phyloP scores from a whole-genome alignment of 2,329 filamentous ascomycete genomes.

The Calonectria leucothoes region DNA sequence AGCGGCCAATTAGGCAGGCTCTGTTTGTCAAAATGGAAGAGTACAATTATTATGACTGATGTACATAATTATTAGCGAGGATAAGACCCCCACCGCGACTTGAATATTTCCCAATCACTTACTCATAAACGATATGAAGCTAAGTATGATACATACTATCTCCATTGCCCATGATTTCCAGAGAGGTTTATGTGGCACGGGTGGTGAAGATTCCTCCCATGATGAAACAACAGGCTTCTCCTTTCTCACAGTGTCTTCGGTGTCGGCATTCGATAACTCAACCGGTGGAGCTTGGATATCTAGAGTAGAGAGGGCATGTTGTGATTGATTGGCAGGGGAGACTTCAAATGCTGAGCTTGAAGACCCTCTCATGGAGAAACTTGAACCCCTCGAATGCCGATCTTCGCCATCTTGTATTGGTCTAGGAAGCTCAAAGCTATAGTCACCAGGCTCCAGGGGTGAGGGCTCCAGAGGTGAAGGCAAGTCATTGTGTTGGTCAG shows the following conservation, averaged over 20 bases:
- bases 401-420: not conserved
- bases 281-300: not conserved
- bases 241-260: not conserved
- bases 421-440: not conserved
- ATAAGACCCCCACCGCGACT: not conserved
- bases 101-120: not conserved
- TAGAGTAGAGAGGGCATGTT: not conserved
- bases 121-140: not conserved
- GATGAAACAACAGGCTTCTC: not conserved
- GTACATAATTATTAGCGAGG: not conserved
- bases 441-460: not conserved
- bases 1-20: not conserved
- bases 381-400: not conserved
- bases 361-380: not conserved
- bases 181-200: not conserved
- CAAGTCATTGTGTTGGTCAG: not conserved
- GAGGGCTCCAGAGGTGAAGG: not conserved
- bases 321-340: not conserved
- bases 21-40: not conserved
- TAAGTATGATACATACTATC: not conserved
- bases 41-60: not conserved
- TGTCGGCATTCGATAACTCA: not conserved
- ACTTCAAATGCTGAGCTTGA: not conserved
- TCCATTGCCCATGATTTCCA: not conserved
- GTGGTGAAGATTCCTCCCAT: not conserved